Base-by-base conservation (phyloP, 345 rosid species). In the Heritiera littoralis region DNA sequence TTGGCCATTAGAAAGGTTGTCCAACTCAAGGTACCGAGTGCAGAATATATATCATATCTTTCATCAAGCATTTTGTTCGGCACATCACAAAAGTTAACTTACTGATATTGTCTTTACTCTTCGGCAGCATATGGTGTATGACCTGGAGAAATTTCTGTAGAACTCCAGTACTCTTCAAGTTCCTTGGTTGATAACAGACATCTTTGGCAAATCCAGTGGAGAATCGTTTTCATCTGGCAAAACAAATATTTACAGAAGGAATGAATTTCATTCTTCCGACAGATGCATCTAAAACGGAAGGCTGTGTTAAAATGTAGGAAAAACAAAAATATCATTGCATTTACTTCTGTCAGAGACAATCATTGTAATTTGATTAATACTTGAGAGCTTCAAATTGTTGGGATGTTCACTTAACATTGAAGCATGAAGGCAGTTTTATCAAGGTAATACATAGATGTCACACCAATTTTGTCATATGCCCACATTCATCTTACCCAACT, bases 1-100 rank as follows among this genome's bases (percentile, higher is more conserved):
- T 83, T 96, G 76, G 93, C 89, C 41, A 89, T 96, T 63, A 91
- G 99, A 85, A 96, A 92, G 91, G 97, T 94, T 35, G 88, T 92
- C 41, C 92, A 96, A 71, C 89, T 96, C 23, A 94, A 90, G 98
- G 98, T 94, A 85, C 72, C 65, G 58, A 20, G 72, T 6, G 17
- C 41, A 20, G 10, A 13, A 20, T 48, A 30, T 1, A 82, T 38
- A 55, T 28, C 35, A 69, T 67, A 43, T 58, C 40, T 66, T 77
- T 48, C 67, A 41, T 70, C 77, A 58, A 60, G 77, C 54, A 77
- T 52, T 54, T 38, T 41, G 79, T 43, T 77, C 83, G 63, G 18
- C 54, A 77, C 32, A 77, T 80, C 49, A 30, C 64, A 67, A 80
- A 76, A 78, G 76, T 58, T 81, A 76, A 58, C 43, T 67, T 56